phyloP scores from a whole-genome alignment of 2,329 filamentous ascomycete genomes.

The Celoporthe dispersa region DNA sequence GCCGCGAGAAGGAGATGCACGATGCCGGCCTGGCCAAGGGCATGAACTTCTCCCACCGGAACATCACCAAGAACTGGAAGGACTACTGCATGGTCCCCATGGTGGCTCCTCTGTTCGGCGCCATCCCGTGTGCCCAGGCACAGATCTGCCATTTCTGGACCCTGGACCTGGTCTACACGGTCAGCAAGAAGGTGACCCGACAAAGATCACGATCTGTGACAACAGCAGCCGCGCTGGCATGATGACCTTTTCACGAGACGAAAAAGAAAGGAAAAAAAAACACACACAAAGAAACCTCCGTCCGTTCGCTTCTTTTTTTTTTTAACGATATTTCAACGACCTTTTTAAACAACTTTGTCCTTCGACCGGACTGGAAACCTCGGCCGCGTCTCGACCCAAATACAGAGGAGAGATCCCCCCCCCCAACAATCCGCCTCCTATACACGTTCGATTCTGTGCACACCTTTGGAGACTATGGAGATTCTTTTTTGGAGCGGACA shows the following conservation, averaged over 20 bases:
- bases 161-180: conserved; percentile 69
- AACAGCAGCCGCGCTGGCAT: conserved; percentile 36
- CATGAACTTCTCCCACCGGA: conserved; percentile 67
- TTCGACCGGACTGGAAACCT: conserved; percentile 28
- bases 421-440: conserved; percentile 16
- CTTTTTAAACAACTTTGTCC: conserved; percentile 4
- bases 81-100: conserved; percentile 70
- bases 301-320: conserved; percentile 27
- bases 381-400: conserved; percentile 17
- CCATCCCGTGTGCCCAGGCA: conserved; percentile 69
- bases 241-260: conserved; percentile 21
- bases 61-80: conserved; percentile 57
- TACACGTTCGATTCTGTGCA: conserved; percentile 31
- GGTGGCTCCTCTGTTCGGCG: conserved; percentile 70
- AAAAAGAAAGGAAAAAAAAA: no score
- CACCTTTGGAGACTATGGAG: conserved; percentile 29
- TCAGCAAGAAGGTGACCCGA: conserved; percentile 70
- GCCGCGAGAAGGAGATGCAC: conserved; percentile 69
- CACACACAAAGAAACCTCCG: conserved; percentile 5
- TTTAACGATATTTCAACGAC: conserved; percentile 26
- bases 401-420: conserved; percentile 10
- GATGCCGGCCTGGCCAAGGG: conserved; percentile 66
- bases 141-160: conserved; percentile 74
- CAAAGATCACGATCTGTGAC: conserved; percentile 50
- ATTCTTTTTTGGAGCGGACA: conserved; percentile 26